Conservation (phyloP, 225 moss, liverwort and hornwort species). For the Bryum argenteum region DNA sequence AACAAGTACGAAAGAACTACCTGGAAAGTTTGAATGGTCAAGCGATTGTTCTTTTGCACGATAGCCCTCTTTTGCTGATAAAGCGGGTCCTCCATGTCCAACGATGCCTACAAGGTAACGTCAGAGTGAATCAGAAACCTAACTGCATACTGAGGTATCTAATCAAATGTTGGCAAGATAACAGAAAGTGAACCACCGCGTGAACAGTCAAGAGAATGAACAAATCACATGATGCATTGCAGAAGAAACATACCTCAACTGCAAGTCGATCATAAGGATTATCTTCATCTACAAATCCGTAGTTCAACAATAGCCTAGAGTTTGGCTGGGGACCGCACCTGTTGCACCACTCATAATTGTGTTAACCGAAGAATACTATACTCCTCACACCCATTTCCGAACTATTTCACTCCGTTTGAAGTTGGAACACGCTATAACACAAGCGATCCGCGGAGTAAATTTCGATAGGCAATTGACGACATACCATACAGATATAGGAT, state of each 20-base stretch:
- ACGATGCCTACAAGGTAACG: constrained; percentile 59
- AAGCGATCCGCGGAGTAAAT: neutral
- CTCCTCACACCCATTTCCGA: constrained; percentile 12
- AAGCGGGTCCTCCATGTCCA: constrained; percentile 86
- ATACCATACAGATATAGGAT: constrained; percentile 94
- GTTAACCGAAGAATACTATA: constrained; percentile 29
- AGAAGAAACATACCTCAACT: constrained; percentile 64
- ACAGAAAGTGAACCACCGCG: constrained; percentile 17
- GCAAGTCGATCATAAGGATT: constrained; percentile 91
- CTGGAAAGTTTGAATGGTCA: constrained; percentile 95
- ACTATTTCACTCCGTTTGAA: constrained; percentile 1
- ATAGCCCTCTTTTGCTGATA: constrained; percentile 94
- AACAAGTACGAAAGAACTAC: constrained; percentile 35
- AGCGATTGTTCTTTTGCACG: constrained; percentile 83
- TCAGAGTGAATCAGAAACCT: constrained; percentile 15
- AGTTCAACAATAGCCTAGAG: constrained; percentile 88
- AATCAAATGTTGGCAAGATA: constrained; percentile 10
- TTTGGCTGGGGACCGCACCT: constrained; percentile 99
- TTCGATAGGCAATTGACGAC: constrained; percentile 20
- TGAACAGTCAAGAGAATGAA: neutral
- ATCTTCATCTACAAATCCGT: constrained; percentile 96
- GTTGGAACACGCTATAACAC: neutral
- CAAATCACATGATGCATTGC: neutral
- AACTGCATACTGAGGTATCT: constrained; percentile 18
- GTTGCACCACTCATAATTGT: constrained; percentile 31